A percentile compares a stretch with the other conserved stretches of the same genome.
Conservation (phyloP, 2,329 filamentous ascomycete species). For the Didymella pinodella region DNA sequence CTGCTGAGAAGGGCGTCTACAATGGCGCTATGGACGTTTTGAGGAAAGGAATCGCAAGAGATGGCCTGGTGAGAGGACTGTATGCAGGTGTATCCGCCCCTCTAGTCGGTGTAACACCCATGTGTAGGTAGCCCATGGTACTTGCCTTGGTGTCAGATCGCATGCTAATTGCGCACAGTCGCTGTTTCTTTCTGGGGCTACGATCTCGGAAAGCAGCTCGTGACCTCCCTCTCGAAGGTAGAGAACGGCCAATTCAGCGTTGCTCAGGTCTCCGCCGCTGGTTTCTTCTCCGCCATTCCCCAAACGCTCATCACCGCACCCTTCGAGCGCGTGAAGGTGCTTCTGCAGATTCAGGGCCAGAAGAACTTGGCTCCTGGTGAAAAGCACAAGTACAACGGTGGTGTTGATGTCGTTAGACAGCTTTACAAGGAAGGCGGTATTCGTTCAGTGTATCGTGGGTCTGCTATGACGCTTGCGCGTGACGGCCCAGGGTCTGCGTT, state of each 20-base stretch:
- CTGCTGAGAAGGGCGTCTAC: slow-evolving; percentile 92
- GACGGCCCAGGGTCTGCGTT: slow-evolving; percentile 93
- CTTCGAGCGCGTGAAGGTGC: slow-evolving; percentile 98
- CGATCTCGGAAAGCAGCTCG: slow-evolving; percentile 91
- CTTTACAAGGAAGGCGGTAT: slow-evolving; percentile 91
- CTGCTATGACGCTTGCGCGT: slow-evolving; percentile 86
- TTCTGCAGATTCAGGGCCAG: slow-evolving; percentile 96
- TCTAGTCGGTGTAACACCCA: slow-evolving; percentile 93
- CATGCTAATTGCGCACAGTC: slow-evolving; percentile 53
- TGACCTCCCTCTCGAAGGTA: slow-evolving; percentile 71
- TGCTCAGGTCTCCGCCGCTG: slow-evolving; percentile 86
- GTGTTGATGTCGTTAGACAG: slow-evolving; percentile 88
- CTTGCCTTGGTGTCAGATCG: neutral
- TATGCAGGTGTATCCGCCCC: slow-evolving; percentile 98
- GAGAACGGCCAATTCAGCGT: slow-evolving; percentile 78
- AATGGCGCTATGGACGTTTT: slow-evolving; percentile 90
- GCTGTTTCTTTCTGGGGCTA: slow-evolving; percentile 82
- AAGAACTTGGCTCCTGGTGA: slow-evolving; percentile 84
- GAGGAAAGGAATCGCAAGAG: slow-evolving; percentile 82
- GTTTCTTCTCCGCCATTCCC: slow-evolving; percentile 93
- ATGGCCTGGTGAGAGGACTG: slow-evolving; percentile 79
- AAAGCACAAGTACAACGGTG: slow-evolving; percentile 90
- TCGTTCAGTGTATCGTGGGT: slow-evolving; percentile 90
- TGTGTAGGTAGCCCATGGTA: slow-evolving; percentile 74
- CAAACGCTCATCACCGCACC: slow-evolving; percentile 99